Base-by-base conservation (phyloP, 768 basidiomycete genomes). In the Steccherinum ochraceum region DNA sequence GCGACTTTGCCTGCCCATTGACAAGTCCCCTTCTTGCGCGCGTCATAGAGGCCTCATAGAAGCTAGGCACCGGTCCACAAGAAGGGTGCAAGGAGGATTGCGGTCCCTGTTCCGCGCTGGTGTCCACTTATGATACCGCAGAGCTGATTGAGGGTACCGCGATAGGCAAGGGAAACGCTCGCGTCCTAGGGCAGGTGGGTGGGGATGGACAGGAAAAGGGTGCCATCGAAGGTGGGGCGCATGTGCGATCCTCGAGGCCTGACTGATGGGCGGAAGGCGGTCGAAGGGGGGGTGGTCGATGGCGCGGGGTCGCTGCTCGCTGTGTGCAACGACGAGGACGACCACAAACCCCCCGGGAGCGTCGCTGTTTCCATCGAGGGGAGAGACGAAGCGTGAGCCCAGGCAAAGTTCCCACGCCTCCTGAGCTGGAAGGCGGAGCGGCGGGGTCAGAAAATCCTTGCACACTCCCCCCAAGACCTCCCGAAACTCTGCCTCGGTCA, bases 401-500 rank as follows among this genome's bases (percentile, higher is more conserved):
- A 48, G 53, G 48, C 48, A 20, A 20, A 42, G 21, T 53, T 53
- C 52, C 48, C 52, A 53, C 52, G 52, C 40, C 26, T 25, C 45
- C 20, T 40, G 47, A 52, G 26, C 43, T 54, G 21, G 40, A 30
- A 30, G 45, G 41, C 50, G 21, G 39, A 45, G 43, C 49, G 45
- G 41, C 50, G 21, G 39, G 26, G 41, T 48, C 45, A 40, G 48
- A 55, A 55, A 55, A 51, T 55, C 51, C 50, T 30, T 52, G 41
- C 54, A 50, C 54, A 43, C 43, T 42, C 54, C 51, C 57, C 63
- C 56, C 59, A 55, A 60, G 41, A 30, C 49, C 45, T 50, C 49
- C 58, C 80, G 76, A 78, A 77, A 78, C 72, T 76, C 70, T 74
- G 65, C 74, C 70, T 78, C 79, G 79, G 81, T 83, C 73, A 80